Evolutionary conservation across 805 yeast species (phyloP), one percentile per base, ranked within the genome.

Genomic region (Blastobotrys robertii): DNA sequence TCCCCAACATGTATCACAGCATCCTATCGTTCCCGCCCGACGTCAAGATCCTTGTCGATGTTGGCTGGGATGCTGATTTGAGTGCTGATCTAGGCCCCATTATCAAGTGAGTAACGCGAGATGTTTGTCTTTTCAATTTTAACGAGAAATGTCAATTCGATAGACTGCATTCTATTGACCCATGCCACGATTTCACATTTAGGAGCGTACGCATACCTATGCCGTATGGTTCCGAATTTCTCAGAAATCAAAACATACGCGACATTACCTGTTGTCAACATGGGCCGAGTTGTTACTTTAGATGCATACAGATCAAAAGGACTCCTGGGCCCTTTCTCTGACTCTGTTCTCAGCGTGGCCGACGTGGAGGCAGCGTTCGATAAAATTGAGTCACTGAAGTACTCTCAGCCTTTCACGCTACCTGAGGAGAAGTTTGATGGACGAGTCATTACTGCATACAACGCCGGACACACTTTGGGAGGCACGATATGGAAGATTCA

Each of bases 391-490:
- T 65, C 82, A 1, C 65, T 92, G 39, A 90, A 88, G 54, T 87
- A 80, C 57, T 74, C 87, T 0, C 98, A 92, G 59, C 74, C 84
- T 2, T 68, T 81, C 10, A 72, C 72, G 35, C 63, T 84, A 39
- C 65, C 77, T 45, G 12, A 16, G 12, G 86, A 81, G 6, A 73
- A 69, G 42, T 66, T 64, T 32, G 78, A 76, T 45, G 84, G 80
- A 11, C 42, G 44, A 29, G 68, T 75, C 3, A 65, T 90, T 15
- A 79, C 94, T 0, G 94, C 97, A 0, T 78, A 79, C 52, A 87
- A 84, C 59, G 80, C 97, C 0, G 99, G 99, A 3, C 95, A 85
- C 57, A 72, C 94, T 0, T 69, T 92, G 25, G 99, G 99, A 48
- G 97, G 98, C 10, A 77, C 94, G 0, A 76, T 88, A 37, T 88